These are phyloP conservation scores for Hypoxylon perforatum DNA, from an alignment of 495 filamentous ascomycete species.

Conservation along the genomic window DNA sequence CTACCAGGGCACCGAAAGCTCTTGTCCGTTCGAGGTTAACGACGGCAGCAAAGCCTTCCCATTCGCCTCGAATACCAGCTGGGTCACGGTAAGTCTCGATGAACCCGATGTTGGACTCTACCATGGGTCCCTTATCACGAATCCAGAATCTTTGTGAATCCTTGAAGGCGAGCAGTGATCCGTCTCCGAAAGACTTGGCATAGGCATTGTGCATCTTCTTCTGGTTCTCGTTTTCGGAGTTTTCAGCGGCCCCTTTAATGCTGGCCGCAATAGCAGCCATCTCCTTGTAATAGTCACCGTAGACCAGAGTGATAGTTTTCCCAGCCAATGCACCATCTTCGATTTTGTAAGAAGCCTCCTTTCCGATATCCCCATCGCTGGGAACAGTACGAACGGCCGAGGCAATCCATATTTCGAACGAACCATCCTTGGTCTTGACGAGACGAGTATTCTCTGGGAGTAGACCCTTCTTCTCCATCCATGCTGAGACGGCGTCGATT, in stretches of 20 bases:
- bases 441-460: conserved; percentile 89
- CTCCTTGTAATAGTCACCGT: conserved; percentile 83
- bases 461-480: conserved; percentile 77
- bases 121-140: conserved; percentile 85
- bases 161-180: conserved; percentile 89
- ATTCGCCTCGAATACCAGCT: conserved; percentile 91
- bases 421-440: conserved; percentile 74
- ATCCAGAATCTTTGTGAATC: conserved; percentile 93
- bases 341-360: conserved; percentile 72
- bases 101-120: conserved; percentile 94
- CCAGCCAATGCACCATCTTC: conserved; percentile 71
- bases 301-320: conserved; percentile 76
- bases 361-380: conserved; percentile 72
- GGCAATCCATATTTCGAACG: conserved; percentile 86
- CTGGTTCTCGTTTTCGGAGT: conserved; percentile 87
- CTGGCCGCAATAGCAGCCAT: conserved; percentile 81
- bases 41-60: conserved; percentile 91
- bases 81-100: conserved; percentile 97
- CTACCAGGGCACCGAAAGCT: conserved; percentile 89
- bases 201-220: conserved; percentile 86
- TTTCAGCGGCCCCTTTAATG: conserved; percentile 75
- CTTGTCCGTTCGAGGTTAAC: conserved; percentile 84
- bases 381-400: conserved; percentile 67
- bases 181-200: conserved; percentile 82
- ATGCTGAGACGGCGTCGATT: conserved; percentile 75